Percentiles rank a stretch among this genome's conserved stretches.
Conservation (phyloP, 768 basidiomycete species). For the Rhizopogon roseolus region DNA sequence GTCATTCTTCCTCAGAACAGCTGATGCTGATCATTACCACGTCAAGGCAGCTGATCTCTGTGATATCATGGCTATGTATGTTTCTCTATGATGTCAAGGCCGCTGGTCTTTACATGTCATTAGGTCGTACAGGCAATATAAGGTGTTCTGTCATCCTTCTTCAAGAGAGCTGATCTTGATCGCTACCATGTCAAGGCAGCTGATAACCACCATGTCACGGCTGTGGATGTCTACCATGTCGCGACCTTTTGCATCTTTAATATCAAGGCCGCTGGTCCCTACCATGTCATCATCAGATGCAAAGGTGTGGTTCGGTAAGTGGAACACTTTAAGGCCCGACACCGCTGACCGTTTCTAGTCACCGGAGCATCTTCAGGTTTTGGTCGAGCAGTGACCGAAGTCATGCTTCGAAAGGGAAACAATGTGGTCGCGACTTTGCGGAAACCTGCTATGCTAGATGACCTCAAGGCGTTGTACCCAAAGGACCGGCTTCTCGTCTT, state of each 20-base stretch:
- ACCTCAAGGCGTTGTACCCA: slow-evolving; percentile 23
- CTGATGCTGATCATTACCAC: too few species aligned
- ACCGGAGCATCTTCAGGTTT: slow-evolving; percentile 37
- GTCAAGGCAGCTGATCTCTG: too few species aligned
- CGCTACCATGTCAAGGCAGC: too few species aligned
- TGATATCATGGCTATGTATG: too few species aligned
- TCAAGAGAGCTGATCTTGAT: too few species aligned
- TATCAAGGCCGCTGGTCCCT: neutral
- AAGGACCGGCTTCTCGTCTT: slow-evolving; percentile 30
- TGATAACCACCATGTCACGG: too few species aligned
- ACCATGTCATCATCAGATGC: neutral
- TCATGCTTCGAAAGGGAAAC: slow-evolving; percentile 33
- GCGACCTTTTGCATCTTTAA: too few species aligned
- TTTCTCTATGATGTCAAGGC: too few species aligned
- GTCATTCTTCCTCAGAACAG: too few species aligned
- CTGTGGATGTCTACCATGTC: too few species aligned
- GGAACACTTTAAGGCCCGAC: neutral
- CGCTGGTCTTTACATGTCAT: neutral
- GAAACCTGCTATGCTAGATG: slow-evolving; percentile 28
- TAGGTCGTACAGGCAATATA: too few species aligned
- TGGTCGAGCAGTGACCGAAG: slow-evolving; percentile 30
- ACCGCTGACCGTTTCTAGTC: slow-evolving; percentile 18
- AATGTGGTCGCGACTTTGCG: slow-evolving; percentile 39
- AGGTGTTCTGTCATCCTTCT: too few species aligned
- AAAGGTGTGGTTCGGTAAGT: slow-evolving; percentile 22